Evolutionary conservation across 345 rosid genomes (phyloP), one percentile per base, ranked within the genome.

Genomic region (Excoecaria agallocha): DNA sequence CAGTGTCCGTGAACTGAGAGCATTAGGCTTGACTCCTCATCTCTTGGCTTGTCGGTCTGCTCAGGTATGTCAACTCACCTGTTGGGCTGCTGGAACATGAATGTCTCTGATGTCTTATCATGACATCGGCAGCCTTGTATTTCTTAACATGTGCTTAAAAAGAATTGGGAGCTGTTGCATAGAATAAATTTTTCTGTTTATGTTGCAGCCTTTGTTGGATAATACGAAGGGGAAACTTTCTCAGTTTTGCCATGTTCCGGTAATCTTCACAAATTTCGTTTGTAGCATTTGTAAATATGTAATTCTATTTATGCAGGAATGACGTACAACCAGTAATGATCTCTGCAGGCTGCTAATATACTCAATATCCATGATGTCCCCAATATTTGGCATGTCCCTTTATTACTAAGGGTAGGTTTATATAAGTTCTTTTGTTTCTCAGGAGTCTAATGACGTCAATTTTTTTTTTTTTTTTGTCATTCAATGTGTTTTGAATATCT

Each of bases 241-340:
- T 52, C 83, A 80, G 66, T 80, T 80, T 76, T 80, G 83, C 68
- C 83, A 74, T 73, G 75, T 76, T 71, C 84, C 96, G 85, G 98
- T 92, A 89, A 74, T 73, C 73, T 71, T 62, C 55, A 16, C 35
- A 35, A 66, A 71, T 17, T 82, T 70, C 72, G 48, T 37, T 55
- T 66, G 19, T 71, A 66, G 24, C 73, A 43, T 74, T 49, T 71
- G 43, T 73, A 9, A 68, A 12, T 66, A 49, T 49, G 8, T 5
- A 22, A 54, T 55, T 54, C 25, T 3, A 8, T 52, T 10, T 30
- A 51, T 67, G 22, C 48, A 13, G 71, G 66, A 17, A 17, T 71
- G n/a, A 35, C 10, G 76, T 59, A 30, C 59, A 37, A 49, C 63
- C 43, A 46, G 17, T 52, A 49, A 25, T 66, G 50, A 43, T 59